Evolutionary conservation across 225 moss, liverwort and hornwort genomes (phyloP).

Genomic region (Bryoerythrophyllum caledonicum): DNA sequence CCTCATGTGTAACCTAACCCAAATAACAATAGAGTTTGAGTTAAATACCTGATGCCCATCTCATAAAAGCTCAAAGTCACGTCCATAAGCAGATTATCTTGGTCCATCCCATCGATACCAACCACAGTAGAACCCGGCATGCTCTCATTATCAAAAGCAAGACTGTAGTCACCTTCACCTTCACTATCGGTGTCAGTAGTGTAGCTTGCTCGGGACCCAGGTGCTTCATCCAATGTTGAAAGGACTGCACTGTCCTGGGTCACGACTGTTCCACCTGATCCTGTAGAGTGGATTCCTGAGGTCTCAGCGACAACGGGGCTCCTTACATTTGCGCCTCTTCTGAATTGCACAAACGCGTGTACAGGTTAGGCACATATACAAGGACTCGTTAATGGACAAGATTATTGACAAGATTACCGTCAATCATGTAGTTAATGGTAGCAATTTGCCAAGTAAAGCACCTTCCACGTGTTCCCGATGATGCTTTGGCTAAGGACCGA

Average conservation of each 20-base stretch:
- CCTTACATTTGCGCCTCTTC: conserved; percentile 29
- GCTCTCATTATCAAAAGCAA: conserved; percentile 66
- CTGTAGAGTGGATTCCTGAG: conserved; percentile 26
- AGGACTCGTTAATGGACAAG: not conserved
- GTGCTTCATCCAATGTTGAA: conserved; percentile 42
- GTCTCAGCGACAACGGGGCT: conserved; percentile 31
- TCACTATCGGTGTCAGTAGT: conserved; percentile 29
- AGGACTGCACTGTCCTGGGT: conserved; percentile 28
- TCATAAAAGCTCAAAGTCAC: conserved; percentile 88
- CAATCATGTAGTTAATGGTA: not conserved
- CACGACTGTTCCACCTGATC: conserved; percentile 26
- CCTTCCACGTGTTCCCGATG: conserved; percentile 32
- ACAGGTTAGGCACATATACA: conserved; percentile 11
- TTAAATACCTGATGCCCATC: conserved; percentile 68
- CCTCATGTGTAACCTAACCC: conserved; percentile 4
- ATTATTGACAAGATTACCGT: not conserved
- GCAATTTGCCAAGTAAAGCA: conserved; percentile 29
- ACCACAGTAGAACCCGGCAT: conserved; percentile 64
- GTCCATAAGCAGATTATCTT: conserved; percentile 90
- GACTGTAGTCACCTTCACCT: conserved; percentile 39
- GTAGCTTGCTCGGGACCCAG: conserved; percentile 47
- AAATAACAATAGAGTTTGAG: conserved; percentile 13
- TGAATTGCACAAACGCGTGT: conserved; percentile 21
- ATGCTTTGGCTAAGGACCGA: conserved; percentile 30
- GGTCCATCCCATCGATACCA: conserved; percentile 85